Percentiles rank a stretch among this genome's conserved stretches.
These are phyloP conservation scores for Xylariaceae sp. DNA, from an alignment of 2,329 filamentous ascomycete species.

Conservation along the genomic window DNA sequence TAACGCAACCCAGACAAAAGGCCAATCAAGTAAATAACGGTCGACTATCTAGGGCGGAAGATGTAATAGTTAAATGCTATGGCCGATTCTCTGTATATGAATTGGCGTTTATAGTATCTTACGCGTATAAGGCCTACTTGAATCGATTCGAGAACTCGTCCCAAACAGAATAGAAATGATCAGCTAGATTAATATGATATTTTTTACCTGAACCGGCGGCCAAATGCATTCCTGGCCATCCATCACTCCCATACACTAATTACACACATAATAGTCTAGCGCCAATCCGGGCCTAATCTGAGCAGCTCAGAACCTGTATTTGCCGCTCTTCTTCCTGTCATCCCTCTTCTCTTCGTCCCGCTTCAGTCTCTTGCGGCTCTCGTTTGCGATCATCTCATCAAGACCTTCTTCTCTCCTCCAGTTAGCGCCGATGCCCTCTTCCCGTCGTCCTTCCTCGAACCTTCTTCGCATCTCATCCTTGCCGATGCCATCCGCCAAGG, in stretches of 20 bases:
- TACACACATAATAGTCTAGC: constrained; percentile 9
- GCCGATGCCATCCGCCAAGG: constrained; percentile 73
- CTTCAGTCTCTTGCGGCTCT: constrained; percentile 88
- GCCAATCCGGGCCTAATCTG: not conserved
- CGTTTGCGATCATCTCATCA: constrained; percentile 93
- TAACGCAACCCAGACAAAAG: no score
- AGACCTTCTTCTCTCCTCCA: constrained; percentile 85
- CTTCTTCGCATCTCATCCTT: constrained; percentile 81
- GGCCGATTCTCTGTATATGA: no score
- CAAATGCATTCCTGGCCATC: not conserved
- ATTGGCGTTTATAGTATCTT: no score
- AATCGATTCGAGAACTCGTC: not conserved
- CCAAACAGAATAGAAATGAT: no score
- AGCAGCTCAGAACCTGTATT: constrained; percentile 50
- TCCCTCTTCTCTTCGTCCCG: constrained; percentile 78
- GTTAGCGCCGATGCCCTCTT: constrained; percentile 68
- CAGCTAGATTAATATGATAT: not conserved
- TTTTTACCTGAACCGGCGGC: constrained; percentile 4
- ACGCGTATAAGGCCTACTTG: not conserved
- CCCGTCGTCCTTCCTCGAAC: constrained; percentile 73
- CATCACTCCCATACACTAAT: constrained; percentile 21
- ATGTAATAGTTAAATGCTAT: no score
- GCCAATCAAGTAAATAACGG: no score
- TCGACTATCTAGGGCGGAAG: no score
- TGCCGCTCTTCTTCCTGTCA: constrained; percentile 55